Base-by-base conservation (phyloP, 2,329 filamentous ascomycete species). In the Fusarium beomiforme region DNA sequence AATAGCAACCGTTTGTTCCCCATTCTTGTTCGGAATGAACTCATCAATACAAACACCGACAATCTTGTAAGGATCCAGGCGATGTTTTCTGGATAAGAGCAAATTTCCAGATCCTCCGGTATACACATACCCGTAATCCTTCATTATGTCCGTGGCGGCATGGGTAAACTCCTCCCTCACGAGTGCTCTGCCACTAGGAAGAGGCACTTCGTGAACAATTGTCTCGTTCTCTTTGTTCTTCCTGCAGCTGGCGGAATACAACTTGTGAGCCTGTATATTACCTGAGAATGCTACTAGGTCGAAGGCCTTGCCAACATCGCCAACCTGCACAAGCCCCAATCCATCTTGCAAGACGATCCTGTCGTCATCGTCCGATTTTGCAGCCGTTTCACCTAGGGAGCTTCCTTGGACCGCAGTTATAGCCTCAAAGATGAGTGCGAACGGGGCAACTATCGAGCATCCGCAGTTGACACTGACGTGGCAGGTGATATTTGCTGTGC, bases 1-100 rank as follows among this genome's bases (percentile, higher is more conserved):
- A 17, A 49, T 49, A 8, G 8, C 17, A 0, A 33, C 46, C 6
- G 3, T 0, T n/a, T 33, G 10, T 3, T 49, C 3, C 10, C 0
- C 42, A 6, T 33, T 49, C n/a, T 17, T 49, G 5, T 17, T 2
- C 13, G 7, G 7, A 17, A 49, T 10, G 3, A 3, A 17, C 7
- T 23, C n/a, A 23, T 49, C 26, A 23, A 49, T 49, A n/a, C 44
- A 49, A 3, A 49, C 14, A 33, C 46, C 11, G 0, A 13, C 2
- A 9, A 49, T 8, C 8, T 33, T 49, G 0, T 23, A 49, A 33
- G 3, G 0, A 17, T 49, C 29, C 8, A 49, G 3, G 4, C 14
- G 10, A 33, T 49, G n/a, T 8, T 33, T 49, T 13, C 46, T 6
- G 2, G n/a, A 49, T n/a, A 49, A 9, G 14, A 49, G 29, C n/a